Base-by-base conservation (phyloP, 2,329 filamentous ascomycete species). In the Claviceps sp. region DNA sequence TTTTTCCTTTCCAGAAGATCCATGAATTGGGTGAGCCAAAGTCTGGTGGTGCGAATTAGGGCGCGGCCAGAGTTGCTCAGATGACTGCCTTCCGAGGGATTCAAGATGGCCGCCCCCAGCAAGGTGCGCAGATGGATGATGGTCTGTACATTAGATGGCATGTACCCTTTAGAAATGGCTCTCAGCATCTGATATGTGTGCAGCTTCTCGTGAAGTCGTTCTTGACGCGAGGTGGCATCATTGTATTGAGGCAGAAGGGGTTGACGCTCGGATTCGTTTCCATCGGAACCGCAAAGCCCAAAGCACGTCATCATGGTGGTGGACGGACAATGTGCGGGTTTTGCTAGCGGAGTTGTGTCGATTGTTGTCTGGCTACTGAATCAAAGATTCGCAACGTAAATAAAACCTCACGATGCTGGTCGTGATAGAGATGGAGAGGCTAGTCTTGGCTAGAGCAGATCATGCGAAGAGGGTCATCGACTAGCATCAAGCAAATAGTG, bases 141-240 rank as follows among this genome's bases (percentile, higher is more conserved):
- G 58, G 78, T 64, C 66, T 97, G 91, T 59, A 93, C 84, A 11
- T 87, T 96, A 5, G 88, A 93, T 47, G 91, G 91, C 85, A 97
- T 90, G 68, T 83, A 96, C 5, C 91, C 91, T 61, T 87, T 80
- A 1, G 80, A 79, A 10, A 96, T 66, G 51, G 91, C 91, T 50
- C 87, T 80, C 30, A 89, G 65, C 85, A 95, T 95, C 73, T 95
- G 89, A 64, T 95, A 96, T 26, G 84, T 84, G 69, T 95, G 91
- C 55, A 97, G 78, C 74, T 95, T 96, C 67, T 91, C 82, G 62
- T 91, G 87, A 54, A 95, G 76, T 60, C 82, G 75, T 47, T 82
- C 76, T 75, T 95, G 87, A 51, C 90, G 72, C 37, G 75, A 70
- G 1, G 90, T 95, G 61, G 93, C 87, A 66, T 94, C 85, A 61